These are phyloP conservation scores for Terfezia claveryi DNA, from an alignment of 495 filamentous ascomycete species.

Conservation along the genomic window DNA sequence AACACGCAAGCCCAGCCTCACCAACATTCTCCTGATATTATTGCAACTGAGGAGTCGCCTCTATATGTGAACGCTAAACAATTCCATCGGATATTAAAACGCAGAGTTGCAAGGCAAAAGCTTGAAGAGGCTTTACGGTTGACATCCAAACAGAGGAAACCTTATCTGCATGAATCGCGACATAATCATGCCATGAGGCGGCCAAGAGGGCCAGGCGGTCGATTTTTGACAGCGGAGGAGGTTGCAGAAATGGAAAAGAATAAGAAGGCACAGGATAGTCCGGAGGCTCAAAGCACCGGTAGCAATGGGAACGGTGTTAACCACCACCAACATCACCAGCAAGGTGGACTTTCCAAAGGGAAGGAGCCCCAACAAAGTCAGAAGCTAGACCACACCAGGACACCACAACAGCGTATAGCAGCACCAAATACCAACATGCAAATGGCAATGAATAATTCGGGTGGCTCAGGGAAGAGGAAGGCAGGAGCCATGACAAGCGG, in stretches of 20 bases:
- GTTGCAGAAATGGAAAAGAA: slow-evolving; percentile 68
- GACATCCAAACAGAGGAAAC: slow-evolving; percentile 87
- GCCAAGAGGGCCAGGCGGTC: slow-evolving; percentile 82
- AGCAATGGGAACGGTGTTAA: slow-evolving; percentile 5
- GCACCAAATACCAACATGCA: neutral
- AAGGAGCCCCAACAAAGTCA: neutral
- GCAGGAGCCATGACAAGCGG: neutral
- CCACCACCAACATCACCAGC: slow-evolving; percentile 1
- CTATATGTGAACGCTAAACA: slow-evolving; percentile 98
- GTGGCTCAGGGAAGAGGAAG: neutral
- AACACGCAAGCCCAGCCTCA: slow-evolving; percentile 30
- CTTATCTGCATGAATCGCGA: slow-evolving; percentile 94
- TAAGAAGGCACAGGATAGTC: slow-evolving; percentile 20
- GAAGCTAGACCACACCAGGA: neutral
- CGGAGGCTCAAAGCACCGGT: slow-evolving; percentile 2
- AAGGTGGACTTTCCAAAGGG: neutral
- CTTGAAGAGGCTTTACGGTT: slow-evolving; percentile 76
- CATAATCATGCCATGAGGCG: slow-evolving; percentile 98
- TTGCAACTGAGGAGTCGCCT: slow-evolving; percentile 73
- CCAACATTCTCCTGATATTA: slow-evolving; percentile 65
- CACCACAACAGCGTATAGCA: neutral
- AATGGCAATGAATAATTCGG: neutral
- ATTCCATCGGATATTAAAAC: slow-evolving; percentile 90
- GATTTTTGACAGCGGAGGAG: slow-evolving; percentile 96
- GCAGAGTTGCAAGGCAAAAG: slow-evolving; percentile 77